Evolutionary conservation across 2,329 filamentous ascomycete species (phyloP).

Genomic region (Penicillium sp.): DNA sequence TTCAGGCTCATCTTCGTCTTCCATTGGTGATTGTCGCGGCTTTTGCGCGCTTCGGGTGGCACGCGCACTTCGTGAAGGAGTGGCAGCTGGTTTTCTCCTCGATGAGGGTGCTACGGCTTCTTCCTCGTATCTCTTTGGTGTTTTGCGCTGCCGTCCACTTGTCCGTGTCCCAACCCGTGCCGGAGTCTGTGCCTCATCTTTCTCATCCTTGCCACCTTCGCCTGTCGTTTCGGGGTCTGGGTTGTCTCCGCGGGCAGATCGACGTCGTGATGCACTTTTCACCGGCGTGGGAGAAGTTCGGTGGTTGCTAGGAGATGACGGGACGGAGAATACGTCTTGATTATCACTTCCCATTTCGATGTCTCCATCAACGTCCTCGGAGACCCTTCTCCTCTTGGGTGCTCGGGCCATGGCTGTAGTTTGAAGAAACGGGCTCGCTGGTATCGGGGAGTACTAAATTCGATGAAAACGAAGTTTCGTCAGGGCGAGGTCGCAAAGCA

Average conservation of each 20-base stretch:
- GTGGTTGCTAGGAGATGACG: conserved; percentile 15
- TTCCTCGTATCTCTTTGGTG: conserved; percentile 33
- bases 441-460: neutral
- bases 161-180: conserved; percentile 28
- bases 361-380: conserved; percentile 33
- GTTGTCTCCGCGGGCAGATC: conserved; percentile 17
- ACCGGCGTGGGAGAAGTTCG: conserved; percentile 14
- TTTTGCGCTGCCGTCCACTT: conserved; percentile 36
- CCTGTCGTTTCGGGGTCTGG: conserved; percentile 5
- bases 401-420: conserved; percentile 32
- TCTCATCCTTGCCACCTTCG: conserved; percentile 7
- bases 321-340: conserved; percentile 13
- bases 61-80: conserved; percentile 21
- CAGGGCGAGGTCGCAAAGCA: neutral
- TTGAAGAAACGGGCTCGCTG: neutral
- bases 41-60: conserved; percentile 24
- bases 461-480: neutral
- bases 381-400: conserved; percentile 38
- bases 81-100: conserved; percentile 18
- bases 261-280: conserved; percentile 26
- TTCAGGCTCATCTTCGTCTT: conserved; percentile 2
- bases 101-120: conserved; percentile 23
- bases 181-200: conserved; percentile 20
- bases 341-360: conserved; percentile 25
- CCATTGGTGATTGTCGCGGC: conserved; percentile 14